phyloP scores from a whole-genome alignment of 495 filamentous ascomycete genomes.

The Xylaria flabelliformis region DNA sequence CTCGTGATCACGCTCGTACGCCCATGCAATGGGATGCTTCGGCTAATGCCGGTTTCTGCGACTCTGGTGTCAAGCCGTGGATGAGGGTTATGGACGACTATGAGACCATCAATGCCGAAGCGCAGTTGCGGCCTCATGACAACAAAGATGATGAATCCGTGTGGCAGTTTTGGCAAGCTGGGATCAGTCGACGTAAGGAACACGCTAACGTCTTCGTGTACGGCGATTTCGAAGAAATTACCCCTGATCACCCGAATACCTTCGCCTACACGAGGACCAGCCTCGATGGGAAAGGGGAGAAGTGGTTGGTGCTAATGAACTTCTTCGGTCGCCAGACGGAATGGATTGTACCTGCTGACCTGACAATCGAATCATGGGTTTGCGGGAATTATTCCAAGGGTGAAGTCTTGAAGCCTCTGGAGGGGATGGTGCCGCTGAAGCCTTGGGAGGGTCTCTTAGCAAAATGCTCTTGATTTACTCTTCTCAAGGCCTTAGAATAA shows the following conservation, averaged over 20 bases:
- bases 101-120: slow-evolving; percentile 51
- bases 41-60: slow-evolving; percentile 59
- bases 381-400: slow-evolving; percentile 30
- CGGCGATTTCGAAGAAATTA: slow-evolving; percentile 58
- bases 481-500: neutral
- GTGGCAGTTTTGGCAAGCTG: slow-evolving; percentile 54
- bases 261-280: slow-evolving; percentile 40
- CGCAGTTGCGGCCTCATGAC: slow-evolving; percentile 38
- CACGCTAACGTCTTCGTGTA: slow-evolving; percentile 65
- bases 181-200: slow-evolving; percentile 54
- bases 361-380: slow-evolving; percentile 30
- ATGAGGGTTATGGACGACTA: slow-evolving; percentile 59
- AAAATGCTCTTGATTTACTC: slow-evolving; percentile 21
- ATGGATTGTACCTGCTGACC: slow-evolving; percentile 24
- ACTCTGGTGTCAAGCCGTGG: slow-evolving; percentile 50
- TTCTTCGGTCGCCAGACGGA: slow-evolving; percentile 35
- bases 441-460: slow-evolving; percentile 38
- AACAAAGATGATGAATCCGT: slow-evolving; percentile 43
- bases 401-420: slow-evolving; percentile 29
- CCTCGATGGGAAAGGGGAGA: neutral
- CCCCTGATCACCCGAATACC: slow-evolving; percentile 31
- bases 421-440: slow-evolving; percentile 30
- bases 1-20: slow-evolving; percentile 66
- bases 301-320: slow-evolving; percentile 40
- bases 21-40: slow-evolving; percentile 68